Percentiles rank a stretch among this genome's conserved stretches.
phyloP scores from a whole-genome alignment of 441 rosid genomes.

The Sinapis alba region DNA sequence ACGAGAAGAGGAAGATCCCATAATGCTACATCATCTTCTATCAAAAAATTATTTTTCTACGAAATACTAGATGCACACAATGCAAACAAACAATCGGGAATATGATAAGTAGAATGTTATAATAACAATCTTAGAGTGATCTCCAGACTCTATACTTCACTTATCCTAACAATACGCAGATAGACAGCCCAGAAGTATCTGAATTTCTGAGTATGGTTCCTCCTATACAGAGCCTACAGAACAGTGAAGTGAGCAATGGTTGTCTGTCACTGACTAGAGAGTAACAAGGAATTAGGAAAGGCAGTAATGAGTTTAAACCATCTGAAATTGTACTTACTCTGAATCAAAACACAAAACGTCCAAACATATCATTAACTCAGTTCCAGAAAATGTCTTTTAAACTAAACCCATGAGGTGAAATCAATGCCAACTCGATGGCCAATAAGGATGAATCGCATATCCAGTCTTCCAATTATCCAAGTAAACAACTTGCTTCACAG shows the following conservation, averaged over 20 bases:
- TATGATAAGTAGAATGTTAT: neutral
- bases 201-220: neutral
- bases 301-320: conserved; percentile 19
- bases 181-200: neutral
- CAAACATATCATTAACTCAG: conserved; percentile 29
- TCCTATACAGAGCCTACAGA: neutral
- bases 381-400: conserved; percentile 5
- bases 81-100: too few species aligned
- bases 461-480: conserved; percentile 99
- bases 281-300: conserved; percentile 18
- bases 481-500: conserved; percentile 76
- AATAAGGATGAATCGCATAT: conserved; percentile 81
- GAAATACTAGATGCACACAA: neutral
- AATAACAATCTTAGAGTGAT: neutral
- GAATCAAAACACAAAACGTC: conserved; percentile 15
- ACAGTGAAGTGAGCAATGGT: neutral
- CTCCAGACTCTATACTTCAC: neutral
- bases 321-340: conserved; percentile 20
- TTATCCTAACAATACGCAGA: neutral
- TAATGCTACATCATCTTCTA: neutral
- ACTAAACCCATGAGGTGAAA: conserved; percentile 12
- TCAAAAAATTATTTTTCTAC: neutral
- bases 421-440: conserved; percentile 90
- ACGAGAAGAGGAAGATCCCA: neutral
- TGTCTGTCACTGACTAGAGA: neutral